Conservation (phyloP, 2,329 filamentous ascomycete species). For the Tothia fuscella region DNA sequence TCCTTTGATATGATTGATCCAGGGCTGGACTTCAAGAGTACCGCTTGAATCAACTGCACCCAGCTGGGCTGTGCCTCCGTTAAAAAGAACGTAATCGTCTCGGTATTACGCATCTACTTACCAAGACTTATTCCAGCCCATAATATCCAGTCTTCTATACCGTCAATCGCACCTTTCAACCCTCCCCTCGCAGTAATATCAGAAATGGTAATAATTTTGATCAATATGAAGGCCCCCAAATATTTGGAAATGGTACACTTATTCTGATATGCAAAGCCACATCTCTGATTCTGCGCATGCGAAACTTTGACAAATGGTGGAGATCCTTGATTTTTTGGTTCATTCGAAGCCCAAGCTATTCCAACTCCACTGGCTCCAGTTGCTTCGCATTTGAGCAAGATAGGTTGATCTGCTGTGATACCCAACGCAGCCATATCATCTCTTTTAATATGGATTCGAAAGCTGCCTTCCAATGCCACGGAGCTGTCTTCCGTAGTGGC, state of each 20-base stretch:
- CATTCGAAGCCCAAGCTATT: constrained; percentile 49
- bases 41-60: constrained; percentile 61
- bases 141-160: constrained; percentile 1
- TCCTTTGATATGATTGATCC: constrained; percentile 35
- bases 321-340: constrained; percentile 43
- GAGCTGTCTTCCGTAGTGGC: not conserved
- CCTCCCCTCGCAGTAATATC: constrained; percentile 40
- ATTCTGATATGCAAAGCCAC: constrained; percentile 61
- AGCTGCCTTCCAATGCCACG: constrained; percentile 1
- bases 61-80: constrained; percentile 38
- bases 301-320: constrained; percentile 59
- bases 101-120: constrained; percentile 1
- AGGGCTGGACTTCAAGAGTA: constrained; percentile 49
- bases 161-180: constrained; percentile 23
- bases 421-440: constrained; percentile 3
- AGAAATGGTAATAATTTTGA: constrained; percentile 46
- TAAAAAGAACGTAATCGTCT: not conserved
- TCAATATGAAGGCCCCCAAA: constrained; percentile 39
- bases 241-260: constrained; percentile 49
- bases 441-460: constrained; percentile 6
- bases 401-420: not conserved
- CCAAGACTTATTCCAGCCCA: constrained; percentile 6
- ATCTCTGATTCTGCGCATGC: constrained; percentile 59
- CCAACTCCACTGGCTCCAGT: constrained; percentile 32
- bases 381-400: not conserved